These are phyloP conservation scores for Penicillium corylophilum DNA, from an alignment of 2,329 filamentous ascomycete genomes.

Conservation along the genomic window DNA sequence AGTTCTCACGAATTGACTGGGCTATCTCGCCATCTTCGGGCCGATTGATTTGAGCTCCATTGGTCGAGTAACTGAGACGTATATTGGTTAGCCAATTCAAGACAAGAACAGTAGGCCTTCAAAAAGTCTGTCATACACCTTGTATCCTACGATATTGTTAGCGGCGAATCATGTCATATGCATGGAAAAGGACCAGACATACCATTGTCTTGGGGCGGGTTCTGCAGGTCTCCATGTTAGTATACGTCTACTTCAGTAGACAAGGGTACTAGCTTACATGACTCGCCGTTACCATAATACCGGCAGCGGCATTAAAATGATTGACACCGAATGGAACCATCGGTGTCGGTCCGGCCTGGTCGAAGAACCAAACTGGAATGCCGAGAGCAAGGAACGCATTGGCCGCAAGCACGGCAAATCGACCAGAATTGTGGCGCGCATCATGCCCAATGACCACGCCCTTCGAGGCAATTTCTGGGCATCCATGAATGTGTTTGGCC, in stretches of 20 bases:
- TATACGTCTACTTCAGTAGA: neutral
- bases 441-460: slow-evolving; percentile 63
- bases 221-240: slow-evolving; percentile 35
- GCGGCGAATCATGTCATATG: slow-evolving; percentile 1
- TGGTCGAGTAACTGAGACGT: slow-evolving; percentile 54
- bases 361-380: slow-evolving; percentile 61
- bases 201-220: slow-evolving; percentile 63
- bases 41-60: slow-evolving; percentile 65
- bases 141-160: slow-evolving; percentile 51
- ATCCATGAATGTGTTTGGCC: slow-evolving; percentile 56
- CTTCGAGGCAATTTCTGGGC: slow-evolving; percentile 42
- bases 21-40: slow-evolving; percentile 62
- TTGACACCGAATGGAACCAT: slow-evolving; percentile 62
- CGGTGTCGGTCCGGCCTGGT: slow-evolving; percentile 58
- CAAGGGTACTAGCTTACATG: slow-evolving; percentile 42
- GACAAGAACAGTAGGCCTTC: neutral
- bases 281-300: slow-evolving; percentile 66
- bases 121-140: slow-evolving; percentile 47
- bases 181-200: slow-evolving; percentile 1
- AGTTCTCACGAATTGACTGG: slow-evolving; percentile 54
- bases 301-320: slow-evolving; percentile 55
- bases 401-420: slow-evolving; percentile 60
- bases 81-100: slow-evolving; percentile 21
- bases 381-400: slow-evolving; percentile 59
- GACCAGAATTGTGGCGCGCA: slow-evolving; percentile 61